Conservation (phyloP, 306 rosid species). For the Medicago lupulina region DNA sequence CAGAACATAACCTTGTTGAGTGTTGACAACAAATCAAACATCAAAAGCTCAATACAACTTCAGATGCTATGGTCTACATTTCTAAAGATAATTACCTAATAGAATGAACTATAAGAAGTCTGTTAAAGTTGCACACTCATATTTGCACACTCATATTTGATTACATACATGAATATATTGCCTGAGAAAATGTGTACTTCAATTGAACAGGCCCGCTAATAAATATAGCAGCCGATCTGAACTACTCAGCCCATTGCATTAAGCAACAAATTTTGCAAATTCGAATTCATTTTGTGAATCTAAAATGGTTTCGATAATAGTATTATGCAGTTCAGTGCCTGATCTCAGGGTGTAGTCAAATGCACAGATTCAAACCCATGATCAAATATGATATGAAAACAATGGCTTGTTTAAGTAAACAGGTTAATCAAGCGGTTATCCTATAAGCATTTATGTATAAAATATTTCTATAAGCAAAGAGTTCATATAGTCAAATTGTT, state of each 20-base stretch:
- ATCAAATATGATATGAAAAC: conserved; percentile 2
- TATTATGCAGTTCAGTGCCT: neutral
- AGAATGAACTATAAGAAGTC: neutral
- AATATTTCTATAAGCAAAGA: neutral
- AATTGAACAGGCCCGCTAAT: neutral
- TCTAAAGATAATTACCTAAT: conserved; percentile 2
- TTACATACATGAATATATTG: neutral
- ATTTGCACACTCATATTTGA: conserved; percentile 26
- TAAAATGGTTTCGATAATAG: neutral
- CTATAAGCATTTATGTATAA: too few relatives aligned
- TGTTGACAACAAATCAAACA: conserved; percentile 13
- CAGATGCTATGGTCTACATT: neutral
- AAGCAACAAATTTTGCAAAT: conserved; percentile 29
- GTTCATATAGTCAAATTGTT: neutral
- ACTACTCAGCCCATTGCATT: neutral
- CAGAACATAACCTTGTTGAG: conserved; percentile 17
- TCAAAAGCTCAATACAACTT: neutral
- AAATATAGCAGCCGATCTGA: conserved; percentile 1
- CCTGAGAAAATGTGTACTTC: neutral
- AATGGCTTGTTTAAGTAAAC: neutral
- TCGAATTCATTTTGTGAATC: conserved; percentile 9
- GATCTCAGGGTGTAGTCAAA: conserved; percentile 14
- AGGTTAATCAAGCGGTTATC: neutral
- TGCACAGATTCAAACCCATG: neutral
- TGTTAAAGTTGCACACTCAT: conserved; percentile 10